A percentile compares a stretch with the other conserved stretches of the same genome.
phyloP scores from a whole-genome alignment of 257 asterid genomes.

The Ocimum tenuiflorum region DNA sequence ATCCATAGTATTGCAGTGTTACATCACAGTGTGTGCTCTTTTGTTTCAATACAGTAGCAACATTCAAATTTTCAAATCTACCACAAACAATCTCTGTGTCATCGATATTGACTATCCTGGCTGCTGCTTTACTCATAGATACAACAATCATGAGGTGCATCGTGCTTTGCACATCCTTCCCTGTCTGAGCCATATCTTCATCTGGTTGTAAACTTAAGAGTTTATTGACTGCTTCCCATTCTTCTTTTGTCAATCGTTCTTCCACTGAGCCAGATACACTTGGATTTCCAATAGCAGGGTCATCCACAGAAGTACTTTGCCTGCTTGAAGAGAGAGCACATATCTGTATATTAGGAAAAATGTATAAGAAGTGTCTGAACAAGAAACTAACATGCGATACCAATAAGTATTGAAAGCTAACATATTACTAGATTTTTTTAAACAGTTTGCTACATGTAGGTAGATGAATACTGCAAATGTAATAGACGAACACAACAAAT shows the following conservation, averaged over 20 bases:
- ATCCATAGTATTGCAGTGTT: slow-evolving; percentile 78
- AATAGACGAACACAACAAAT: no score
- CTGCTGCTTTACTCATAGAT: slow-evolving; percentile 83
- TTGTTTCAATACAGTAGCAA: slow-evolving; percentile 73
- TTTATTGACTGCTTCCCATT: slow-evolving; percentile 96
- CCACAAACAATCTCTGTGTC: slow-evolving; percentile 85
- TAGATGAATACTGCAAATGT: not conserved
- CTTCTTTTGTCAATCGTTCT: slow-evolving; percentile 84
- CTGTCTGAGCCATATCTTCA: slow-evolving; percentile 62
- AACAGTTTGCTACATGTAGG: not conserved
- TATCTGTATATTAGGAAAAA: slow-evolving; percentile 5
- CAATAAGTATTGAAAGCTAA: slow-evolving; percentile 1
- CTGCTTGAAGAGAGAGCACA: slow-evolving; percentile 41
- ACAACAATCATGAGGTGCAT: slow-evolving; percentile 68
- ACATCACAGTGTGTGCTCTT: slow-evolving; percentile 79
- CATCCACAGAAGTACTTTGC: slow-evolving; percentile 61
- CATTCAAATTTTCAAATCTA: slow-evolving; percentile 83
- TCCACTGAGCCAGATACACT: slow-evolving; percentile 54
- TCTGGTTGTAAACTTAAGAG: slow-evolving; percentile 87
- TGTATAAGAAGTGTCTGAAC: not conserved
- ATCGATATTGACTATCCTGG: slow-evolving; percentile 64
- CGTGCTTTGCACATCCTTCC: slow-evolving; percentile 73
- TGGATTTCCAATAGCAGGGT: slow-evolving; percentile 42
- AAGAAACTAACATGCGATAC: not conserved
- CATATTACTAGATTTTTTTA: slow-evolving; percentile 4